phyloP scores from a whole-genome alignment of 1,284 basidiomycete species.

The Wallemia mellicola region DNA sequence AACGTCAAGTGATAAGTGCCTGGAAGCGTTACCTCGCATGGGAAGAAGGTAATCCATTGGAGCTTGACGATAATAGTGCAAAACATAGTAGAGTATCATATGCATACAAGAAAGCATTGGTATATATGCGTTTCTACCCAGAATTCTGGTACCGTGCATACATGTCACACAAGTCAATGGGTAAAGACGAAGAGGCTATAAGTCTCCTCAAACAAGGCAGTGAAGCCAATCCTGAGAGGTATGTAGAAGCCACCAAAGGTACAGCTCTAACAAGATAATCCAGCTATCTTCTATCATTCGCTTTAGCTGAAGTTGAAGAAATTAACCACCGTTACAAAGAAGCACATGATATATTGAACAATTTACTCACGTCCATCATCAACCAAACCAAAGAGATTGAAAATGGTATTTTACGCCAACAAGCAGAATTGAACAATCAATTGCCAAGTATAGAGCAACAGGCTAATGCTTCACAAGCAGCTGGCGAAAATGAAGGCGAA shows the following conservation, averaged over 20 bases:
- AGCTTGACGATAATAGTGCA: constrained; percentile 45
- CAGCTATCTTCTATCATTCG: constrained; percentile 67
- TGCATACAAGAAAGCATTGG: constrained; percentile 61
- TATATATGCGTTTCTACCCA: constrained; percentile 73
- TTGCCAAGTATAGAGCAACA: not conserved
- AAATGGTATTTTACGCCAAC: constrained; percentile 3
- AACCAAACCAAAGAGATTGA: constrained; percentile 17
- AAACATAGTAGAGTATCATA: constrained; percentile 42
- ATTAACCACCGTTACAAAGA: constrained; percentile 28
- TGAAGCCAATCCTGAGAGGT: constrained; percentile 57
- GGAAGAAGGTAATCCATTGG: constrained; percentile 82
- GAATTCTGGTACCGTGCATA: constrained; percentile 47
- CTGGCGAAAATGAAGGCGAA: constrained; percentile 1
- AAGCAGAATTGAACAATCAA: not conserved
- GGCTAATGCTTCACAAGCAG: not conserved
- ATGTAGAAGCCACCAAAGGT: too few species aligned
- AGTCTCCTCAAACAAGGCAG: constrained; percentile 56
- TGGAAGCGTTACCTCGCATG: constrained; percentile 86
- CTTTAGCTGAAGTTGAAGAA: constrained; percentile 61
- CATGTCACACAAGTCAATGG: constrained; percentile 23
- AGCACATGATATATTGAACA: constrained; percentile 36
- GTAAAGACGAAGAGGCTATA: constrained; percentile 50
- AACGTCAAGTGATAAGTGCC: constrained; percentile 40
- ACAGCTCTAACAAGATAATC: too few species aligned
- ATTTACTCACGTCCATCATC: constrained; percentile 29